Evolutionary conservation across 2,329 filamentous ascomycete genomes (phyloP), one percentile per base, ranked within the genome.

Genomic region (Graphilbum fragrans): DNA sequence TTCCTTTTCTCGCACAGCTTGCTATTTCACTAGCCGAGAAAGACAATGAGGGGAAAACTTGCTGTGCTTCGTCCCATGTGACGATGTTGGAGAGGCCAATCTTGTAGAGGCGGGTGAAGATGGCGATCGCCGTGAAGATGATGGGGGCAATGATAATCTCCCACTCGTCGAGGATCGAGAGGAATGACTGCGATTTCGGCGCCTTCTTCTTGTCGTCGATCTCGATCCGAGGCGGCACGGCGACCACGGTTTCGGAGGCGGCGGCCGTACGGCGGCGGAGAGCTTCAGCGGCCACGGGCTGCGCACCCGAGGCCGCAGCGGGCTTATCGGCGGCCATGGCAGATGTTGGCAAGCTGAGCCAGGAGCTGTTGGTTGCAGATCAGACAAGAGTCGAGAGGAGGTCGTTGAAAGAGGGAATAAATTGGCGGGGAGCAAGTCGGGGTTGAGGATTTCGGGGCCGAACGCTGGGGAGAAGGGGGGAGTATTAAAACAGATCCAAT

Each of bases 61-160:
- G 75, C 74, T 80, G 75, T 53, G 75, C 75, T 60, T 77, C 74
- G 58, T 80, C 75, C 75, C 75, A 80, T 38, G 76, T 80, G 38
- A 80, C 76, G 51, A 80, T 78, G 51, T 75, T 63, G 50, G 75
- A 80, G 41, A 80, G 61, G 43, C 79, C 79, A 55, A 83, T 82
- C 65, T 80, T 82, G 62, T 72, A 82, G 48, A 82, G 58, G 49
- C 79, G 69, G 32, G 79, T 83, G 58, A 80, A 78, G 61, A 80
- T 66, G 43, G 79, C 74, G 41, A 80, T 58, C 49, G 67, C 54
- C 45, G 74, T 74, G 61, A 80, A 75, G 55, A 81, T 55, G 53
- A 80, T 56, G 41, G 77, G 72, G 48, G 73, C 70, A 55, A 78
- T 67, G 54, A 80, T 54, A 56, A 70, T 66, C 58, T 83, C 70